These are phyloP conservation scores for Ogataea methylovora DNA, from an alignment of 805 yeast genomes.

Conservation along the genomic window DNA sequence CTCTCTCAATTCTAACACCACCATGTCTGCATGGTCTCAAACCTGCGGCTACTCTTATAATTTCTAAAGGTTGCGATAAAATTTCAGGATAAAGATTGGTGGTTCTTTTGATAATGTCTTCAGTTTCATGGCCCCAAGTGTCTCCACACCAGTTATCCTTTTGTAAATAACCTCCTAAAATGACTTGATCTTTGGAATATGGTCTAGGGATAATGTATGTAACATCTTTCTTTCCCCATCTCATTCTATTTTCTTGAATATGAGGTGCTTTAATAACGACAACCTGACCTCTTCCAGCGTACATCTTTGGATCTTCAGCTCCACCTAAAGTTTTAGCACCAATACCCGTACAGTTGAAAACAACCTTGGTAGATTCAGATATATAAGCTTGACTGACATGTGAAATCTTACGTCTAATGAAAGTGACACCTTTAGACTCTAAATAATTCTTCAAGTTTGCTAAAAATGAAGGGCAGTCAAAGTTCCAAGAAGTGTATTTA, in stretches of 20 bases:
- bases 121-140: conserved; percentile 48
- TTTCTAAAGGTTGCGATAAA: conserved; percentile 34
- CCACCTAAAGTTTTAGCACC: conserved; percentile 62
- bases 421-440: conserved; percentile 40
- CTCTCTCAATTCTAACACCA: conserved; percentile 64
- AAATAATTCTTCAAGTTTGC: conserved; percentile 38
- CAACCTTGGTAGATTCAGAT: conserved; percentile 28
- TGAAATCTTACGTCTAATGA: conserved; percentile 36
- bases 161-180: conserved; percentile 72
- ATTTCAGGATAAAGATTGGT: conserved; percentile 45
- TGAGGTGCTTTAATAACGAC: conserved; percentile 68
- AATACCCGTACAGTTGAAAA: conserved; percentile 74
- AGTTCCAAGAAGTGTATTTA: conserved; percentile 53
- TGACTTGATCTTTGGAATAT: conserved; percentile 52
- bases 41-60: conserved; percentile 64
- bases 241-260: conserved; percentile 46
- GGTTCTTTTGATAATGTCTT: conserved; percentile 55
- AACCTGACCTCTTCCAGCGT: conserved; percentile 78
- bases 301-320: conserved; percentile 50
- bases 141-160: conserved; percentile 55
- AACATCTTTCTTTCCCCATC: conserved; percentile 55
- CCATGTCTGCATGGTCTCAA: conserved; percentile 72
- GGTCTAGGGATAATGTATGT: conserved; percentile 74
- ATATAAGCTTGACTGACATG: conserved; percentile 52
- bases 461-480: conserved; percentile 63